Conservation (phyloP, 1,284 basidiomycete species). For the Tremellales sp. region DNA sequence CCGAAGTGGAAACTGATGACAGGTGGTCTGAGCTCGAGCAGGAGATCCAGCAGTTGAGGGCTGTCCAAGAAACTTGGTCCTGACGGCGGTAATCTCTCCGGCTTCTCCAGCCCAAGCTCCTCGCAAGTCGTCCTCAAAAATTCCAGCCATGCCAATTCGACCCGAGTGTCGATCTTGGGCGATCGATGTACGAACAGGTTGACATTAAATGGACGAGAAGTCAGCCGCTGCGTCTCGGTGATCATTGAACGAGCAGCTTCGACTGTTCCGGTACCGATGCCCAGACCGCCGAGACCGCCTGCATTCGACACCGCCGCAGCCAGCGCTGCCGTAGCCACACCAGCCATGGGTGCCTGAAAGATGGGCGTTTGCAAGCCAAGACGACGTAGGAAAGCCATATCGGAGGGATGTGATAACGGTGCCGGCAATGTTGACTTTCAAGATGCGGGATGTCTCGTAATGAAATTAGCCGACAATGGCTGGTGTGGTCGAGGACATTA, state of each 20-base stretch:
- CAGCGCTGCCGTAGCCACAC: conserved; percentile 32
- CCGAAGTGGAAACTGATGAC: conserved; percentile 43
- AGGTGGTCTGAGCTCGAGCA: conserved; percentile 27
- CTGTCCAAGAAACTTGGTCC: conserved; percentile 31
- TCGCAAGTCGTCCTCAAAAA: conserved; percentile 20
- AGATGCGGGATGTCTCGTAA: too few species aligned
- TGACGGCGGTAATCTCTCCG: conserved; percentile 17
- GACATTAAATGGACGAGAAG: conserved; percentile 31
- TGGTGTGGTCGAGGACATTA: too few species aligned
- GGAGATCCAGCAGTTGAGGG: conserved; percentile 24
- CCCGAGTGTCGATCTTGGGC: conserved; percentile 3
- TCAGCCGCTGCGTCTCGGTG: conserved; percentile 16
- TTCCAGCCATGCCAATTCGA: conserved; percentile 22
- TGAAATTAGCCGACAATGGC: too few species aligned
- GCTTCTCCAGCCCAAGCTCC: conserved; percentile 17
- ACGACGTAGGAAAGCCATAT: conserved; percentile 1
- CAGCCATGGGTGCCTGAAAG: conserved; percentile 44
- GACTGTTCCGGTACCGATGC: conserved; percentile 25
- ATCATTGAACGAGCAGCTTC: conserved; percentile 24
- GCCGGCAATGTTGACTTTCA: too few species aligned
- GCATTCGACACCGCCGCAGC: conserved; percentile 41
- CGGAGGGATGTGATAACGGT: neutral
- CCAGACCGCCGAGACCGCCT: conserved; percentile 37
- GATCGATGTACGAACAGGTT: conserved; percentile 35
- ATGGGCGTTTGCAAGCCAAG: conserved; percentile 31